These are phyloP conservation scores for Acarospora socialis DNA, from an alignment of 2,329 filamentous ascomycete species.

Conservation along the genomic window DNA sequence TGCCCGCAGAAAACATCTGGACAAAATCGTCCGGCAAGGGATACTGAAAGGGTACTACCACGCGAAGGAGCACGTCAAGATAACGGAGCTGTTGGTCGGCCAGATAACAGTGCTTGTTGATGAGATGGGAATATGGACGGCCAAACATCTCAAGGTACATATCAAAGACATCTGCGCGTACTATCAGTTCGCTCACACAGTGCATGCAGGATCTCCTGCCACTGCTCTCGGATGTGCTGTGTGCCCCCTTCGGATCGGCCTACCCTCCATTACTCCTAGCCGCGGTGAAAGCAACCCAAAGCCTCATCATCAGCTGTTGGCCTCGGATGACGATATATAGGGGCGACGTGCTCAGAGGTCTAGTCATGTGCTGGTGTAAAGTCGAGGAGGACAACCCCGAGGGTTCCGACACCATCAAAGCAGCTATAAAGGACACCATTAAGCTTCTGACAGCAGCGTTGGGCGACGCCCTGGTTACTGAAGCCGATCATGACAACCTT, in stretches of 20 bases:
- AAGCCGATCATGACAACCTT: slow-evolving; percentile 20
- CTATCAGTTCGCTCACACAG: slow-evolving; percentile 18
- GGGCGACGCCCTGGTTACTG: slow-evolving; percentile 3
- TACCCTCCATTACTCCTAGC: slow-evolving; percentile 40
- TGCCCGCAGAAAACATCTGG: slow-evolving; percentile 30
- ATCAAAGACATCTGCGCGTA: slow-evolving; percentile 24
- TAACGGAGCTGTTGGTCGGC: slow-evolving; percentile 43
- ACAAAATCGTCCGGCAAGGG: slow-evolving; percentile 42
- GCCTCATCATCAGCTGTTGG: slow-evolving; percentile 51
- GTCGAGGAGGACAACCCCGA: slow-evolving; percentile 26
- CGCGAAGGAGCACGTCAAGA: slow-evolving; percentile 41
- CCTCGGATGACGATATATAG: slow-evolving; percentile 50
- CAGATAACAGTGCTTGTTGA: slow-evolving; percentile 37
- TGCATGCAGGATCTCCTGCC: slow-evolving; percentile 49
- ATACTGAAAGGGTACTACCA: slow-evolving; percentile 43
- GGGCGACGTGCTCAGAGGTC: slow-evolving; percentile 47
- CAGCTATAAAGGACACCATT: slow-evolving; percentile 4
- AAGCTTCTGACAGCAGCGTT: slow-evolving; percentile 4
- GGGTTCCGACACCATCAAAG: slow-evolving; percentile 1
- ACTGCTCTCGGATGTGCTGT: slow-evolving; percentile 49
- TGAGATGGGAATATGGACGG: slow-evolving; percentile 45
- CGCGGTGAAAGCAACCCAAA: slow-evolving; percentile 40
- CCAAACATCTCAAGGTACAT: slow-evolving; percentile 52
- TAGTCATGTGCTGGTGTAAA: slow-evolving; percentile 50
- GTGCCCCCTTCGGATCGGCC: slow-evolving; percentile 51